Evolutionary conservation across 1,139 yeast species (phyloP).

Genomic region (Lodderomyces oxycetoniae): DNA sequence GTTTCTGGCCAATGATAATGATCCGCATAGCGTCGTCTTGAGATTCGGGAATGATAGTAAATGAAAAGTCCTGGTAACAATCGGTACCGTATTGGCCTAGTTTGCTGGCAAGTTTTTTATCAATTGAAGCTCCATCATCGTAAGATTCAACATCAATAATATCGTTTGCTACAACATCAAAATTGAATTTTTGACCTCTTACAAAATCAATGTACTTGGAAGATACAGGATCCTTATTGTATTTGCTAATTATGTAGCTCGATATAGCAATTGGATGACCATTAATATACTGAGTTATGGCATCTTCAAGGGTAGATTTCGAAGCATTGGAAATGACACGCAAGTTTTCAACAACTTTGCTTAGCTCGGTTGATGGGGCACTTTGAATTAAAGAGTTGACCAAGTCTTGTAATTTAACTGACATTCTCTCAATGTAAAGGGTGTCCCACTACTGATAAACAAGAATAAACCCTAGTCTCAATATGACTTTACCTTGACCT

Average conservation of each 20-base stretch:
- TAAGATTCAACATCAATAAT: constrained; percentile 51
- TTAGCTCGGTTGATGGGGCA: constrained; percentile 43
- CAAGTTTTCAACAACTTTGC: constrained; percentile 26
- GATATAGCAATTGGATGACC: constrained; percentile 17
- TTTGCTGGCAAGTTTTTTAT: constrained; percentile 23
- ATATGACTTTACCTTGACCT: background rate
- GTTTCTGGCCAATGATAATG: constrained; percentile 66
- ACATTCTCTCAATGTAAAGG: constrained; percentile 13
- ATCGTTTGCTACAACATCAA: constrained; percentile 48
- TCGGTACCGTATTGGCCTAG: constrained; percentile 41
- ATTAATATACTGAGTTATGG: constrained; percentile 29
- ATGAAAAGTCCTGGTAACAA: constrained; percentile 49
- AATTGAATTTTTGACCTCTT: constrained; percentile 49
- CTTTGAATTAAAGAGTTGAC: constrained; percentile 32
- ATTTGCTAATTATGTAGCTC: constrained; percentile 31
- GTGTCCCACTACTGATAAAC: background rate
- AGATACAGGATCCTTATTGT: constrained; percentile 29
- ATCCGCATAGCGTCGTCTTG: constrained; percentile 27
- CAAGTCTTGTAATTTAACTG: constrained; percentile 23
- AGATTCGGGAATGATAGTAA: constrained; percentile 33
- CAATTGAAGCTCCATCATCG: constrained; percentile 23
- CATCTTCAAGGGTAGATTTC: constrained; percentile 22
- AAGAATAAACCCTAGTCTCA: background rate
- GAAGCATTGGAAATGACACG: constrained; percentile 7
- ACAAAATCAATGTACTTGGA: constrained; percentile 39